Base-by-base conservation (phyloP, 805 yeast species). In the Lipomyces chichibuensis region DNA sequence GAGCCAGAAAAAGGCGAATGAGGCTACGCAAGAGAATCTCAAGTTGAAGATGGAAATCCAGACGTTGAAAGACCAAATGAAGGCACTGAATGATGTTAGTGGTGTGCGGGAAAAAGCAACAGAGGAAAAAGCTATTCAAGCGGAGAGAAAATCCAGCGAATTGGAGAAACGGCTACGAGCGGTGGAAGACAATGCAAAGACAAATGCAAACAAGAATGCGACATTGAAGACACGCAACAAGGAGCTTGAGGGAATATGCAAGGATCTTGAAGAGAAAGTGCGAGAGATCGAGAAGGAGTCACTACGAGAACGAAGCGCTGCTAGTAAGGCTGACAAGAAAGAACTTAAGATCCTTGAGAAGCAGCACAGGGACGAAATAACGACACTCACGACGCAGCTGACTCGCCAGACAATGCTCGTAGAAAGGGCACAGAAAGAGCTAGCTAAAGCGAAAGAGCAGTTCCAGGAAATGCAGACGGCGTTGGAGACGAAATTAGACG, bases 401-500 rank as follows among this genome's bases (percentile, higher is more conserved):
- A 49, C 69, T 17, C 23, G 35, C 23, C 67, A 66, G 43, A 51
- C 65, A 6, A 17, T 63, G 11, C 54, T 59, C 2, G 37, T 65
- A 0, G 71, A 65, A 43, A 60, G 58, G 29, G 61, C 71, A 3
- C 59, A 60, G 25, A 60, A 57, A 29, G 68, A 67, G 35, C 29
- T 57, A 17, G 51, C 29, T 2, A 60, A 67, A n/a, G 23, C 49
- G 14, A 67, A 63, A 33, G 60, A 62, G 8, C 71, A 66, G 55
- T 25, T 51, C 25, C 60, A 23, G 27, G 20, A 61, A 8, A 66
- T 37, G 33, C 70, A 57, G 20, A 51, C 58, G 3, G 59, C 66
- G 25, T 37, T 67, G 32, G 67, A 68, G 51, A 57, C 62, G 37
- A 64, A 58, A 35, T 29, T 68, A 23, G 70, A 65, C 23, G 46